Conservation (phyloP, 225 moss, liverwort and hornwort species). For the Neckera pumila region DNA sequence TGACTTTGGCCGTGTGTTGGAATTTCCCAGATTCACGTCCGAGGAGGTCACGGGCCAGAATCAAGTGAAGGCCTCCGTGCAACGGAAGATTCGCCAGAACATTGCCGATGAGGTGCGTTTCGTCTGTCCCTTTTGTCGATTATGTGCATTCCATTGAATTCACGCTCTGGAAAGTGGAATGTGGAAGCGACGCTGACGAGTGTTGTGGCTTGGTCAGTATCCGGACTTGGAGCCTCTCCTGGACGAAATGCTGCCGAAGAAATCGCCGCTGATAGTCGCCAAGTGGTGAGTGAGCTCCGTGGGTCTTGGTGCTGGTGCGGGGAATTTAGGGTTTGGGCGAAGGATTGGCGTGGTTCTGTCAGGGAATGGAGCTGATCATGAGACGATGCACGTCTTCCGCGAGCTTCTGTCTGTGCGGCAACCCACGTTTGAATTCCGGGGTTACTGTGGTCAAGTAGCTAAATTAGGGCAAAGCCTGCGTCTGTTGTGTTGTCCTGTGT, state of each 20-base stretch:
- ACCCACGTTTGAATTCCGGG: too few relatives aligned
- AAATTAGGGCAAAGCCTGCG: not conserved
- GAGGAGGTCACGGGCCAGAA: slow-evolving; percentile 97
- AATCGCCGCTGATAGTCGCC: slow-evolving; percentile 83
- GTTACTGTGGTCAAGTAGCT: not conserved
- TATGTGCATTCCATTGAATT: not conserved
- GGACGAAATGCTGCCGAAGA: slow-evolving; percentile 91
- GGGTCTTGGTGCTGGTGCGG: not conserved
- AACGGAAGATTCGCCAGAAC: slow-evolving; percentile 84
- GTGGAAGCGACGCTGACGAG: not conserved
- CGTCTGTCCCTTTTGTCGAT: not conserved
- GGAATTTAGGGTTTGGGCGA: not conserved
- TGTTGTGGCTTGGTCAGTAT: slow-evolving; percentile 44
- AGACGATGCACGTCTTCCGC: not conserved
- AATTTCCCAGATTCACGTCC: slow-evolving; percentile 51
- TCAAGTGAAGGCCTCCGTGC: slow-evolving; percentile 95
- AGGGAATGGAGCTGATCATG: not conserved
- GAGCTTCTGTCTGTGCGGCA: not conserved
- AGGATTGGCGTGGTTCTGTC: too few relatives aligned
- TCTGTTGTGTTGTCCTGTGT: not conserved
- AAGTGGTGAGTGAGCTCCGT: slow-evolving; percentile 70
- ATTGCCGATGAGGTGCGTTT: slow-evolving; percentile 83
- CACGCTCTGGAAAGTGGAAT: not conserved
- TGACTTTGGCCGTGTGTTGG: not conserved
- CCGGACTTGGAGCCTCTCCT: slow-evolving; percentile 88